phyloP scores from a whole-genome alignment of 148 eudicot genomes.

The Selenicereus undatus region DNA sequence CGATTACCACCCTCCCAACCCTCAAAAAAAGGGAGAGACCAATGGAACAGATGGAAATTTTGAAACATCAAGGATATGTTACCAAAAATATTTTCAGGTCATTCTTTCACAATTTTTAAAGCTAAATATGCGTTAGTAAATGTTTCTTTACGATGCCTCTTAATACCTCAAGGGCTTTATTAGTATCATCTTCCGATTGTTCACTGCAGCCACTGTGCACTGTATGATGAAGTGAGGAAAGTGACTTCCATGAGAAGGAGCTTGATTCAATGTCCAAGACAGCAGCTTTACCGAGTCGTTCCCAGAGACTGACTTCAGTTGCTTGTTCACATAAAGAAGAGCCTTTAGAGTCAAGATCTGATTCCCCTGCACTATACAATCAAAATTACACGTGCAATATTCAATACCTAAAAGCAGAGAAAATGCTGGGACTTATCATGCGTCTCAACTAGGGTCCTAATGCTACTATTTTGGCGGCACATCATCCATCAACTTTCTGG shows the following conservation, averaged over 20 bases:
- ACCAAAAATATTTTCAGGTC: background rate
- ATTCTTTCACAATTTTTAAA: background rate
- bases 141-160: background rate
- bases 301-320: constrained; percentile 74
- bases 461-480: background rate
- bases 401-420: background rate
- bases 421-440: background rate
- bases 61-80: background rate
- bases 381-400: constrained; percentile 8
- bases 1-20: background rate
- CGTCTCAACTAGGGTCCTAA: background rate
- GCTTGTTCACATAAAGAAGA: constrained; percentile 47
- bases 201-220: constrained; percentile 80
- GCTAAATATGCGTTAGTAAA: background rate
- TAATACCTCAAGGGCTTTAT: constrained; percentile 79
- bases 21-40: too few relatives aligned
- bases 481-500: background rate
- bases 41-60: background rate
- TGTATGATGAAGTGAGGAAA: constrained; percentile 94
- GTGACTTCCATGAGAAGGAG: constrained; percentile 80
- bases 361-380: constrained; percentile 66
- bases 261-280: constrained; percentile 81
- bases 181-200: constrained; percentile 84
- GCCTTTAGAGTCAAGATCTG: constrained; percentile 35
- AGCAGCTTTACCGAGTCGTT: constrained; percentile 85